A percentile compares a stretch with the other conserved stretches of the same genome.
Conservation (phyloP, 1,284 basidiomycete species). For the Heterobasidion occidentale region DNA sequence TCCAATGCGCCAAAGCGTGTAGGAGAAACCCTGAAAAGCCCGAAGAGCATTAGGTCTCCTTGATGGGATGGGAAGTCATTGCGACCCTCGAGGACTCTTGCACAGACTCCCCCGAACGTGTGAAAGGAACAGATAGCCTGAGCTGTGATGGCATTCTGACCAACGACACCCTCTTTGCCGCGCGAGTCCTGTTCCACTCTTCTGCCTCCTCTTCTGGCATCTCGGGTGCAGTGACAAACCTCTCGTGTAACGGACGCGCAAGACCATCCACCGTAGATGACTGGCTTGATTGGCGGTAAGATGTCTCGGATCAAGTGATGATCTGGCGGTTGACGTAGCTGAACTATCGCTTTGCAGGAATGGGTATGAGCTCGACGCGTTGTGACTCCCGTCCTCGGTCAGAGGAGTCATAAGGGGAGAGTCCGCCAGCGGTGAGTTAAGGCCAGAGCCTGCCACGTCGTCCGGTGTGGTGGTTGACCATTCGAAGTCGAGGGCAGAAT, state of each 20-base stretch:
- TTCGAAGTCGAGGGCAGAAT: conserved; percentile 52
- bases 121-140: conserved; percentile 25
- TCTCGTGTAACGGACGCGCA: conserved; percentile 34
- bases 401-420: conserved; percentile 24
- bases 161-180: conserved; percentile 76
- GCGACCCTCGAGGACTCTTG: conserved; percentile 1
- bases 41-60: neutral
- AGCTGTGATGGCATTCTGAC: conserved; percentile 62
- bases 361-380: neutral
- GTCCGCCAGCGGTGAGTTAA: conserved; percentile 54
- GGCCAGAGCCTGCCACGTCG: conserved; percentile 30
- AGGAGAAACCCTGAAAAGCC: neutral
- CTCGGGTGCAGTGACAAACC: conserved; percentile 35
- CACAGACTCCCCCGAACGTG: conserved; percentile 15
- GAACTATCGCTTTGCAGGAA: neutral
- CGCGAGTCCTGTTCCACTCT: conserved; percentile 78
- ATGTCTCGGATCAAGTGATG: neutral
- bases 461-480: conserved; percentile 25
- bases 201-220: conserved; percentile 61
- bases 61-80: conserved; percentile 4
- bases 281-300: neutral
- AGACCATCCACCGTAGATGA: neutral
- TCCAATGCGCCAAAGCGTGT: neutral
- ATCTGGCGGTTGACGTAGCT: neutral
- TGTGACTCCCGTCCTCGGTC: conserved; percentile 4